Evolutionary conservation across 352 stramenopile species (phyloP), one percentile per base, ranked within the genome.

Genomic region (Aphanomyces euteiches): DNA sequence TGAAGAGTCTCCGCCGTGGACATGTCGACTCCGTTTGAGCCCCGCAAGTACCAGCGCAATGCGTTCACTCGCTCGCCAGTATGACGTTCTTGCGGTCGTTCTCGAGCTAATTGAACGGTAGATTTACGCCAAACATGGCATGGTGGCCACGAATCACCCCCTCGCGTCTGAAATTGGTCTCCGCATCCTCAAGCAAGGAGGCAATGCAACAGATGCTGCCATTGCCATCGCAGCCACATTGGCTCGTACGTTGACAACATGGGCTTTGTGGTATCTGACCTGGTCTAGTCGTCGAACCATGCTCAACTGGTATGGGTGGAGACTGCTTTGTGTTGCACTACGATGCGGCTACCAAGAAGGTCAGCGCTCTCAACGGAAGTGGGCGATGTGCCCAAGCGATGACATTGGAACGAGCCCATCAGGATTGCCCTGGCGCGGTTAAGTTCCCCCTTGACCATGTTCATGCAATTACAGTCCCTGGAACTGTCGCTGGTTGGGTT

Each of bases 311-410:
- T 60, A 90, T 92, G 53, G 91, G 79, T 38, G 91, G 91, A 38
- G 96, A 99, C 82, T 97, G 93, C 80, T 99, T 99, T 77, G 78
- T 96, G 73, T 87, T 99, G 38, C 98, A 92, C 78, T 99, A 95
- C 74, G 84, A 98, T 74, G 86, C 88, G 19, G 74, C 77, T 19
- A 92, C 74, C 10, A 89, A 89, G 64, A 76, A 88, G 45, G 93
- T 99, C 34, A 78, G 75, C 13, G 88, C 82, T 2, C 79, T 99
- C 56, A 98, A 98, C 75, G 96, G 95, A 37, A 98, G 88, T 68
- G 96, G 96, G 36, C 81, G 81, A 63, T 93, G 84, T 72, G 84
- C 95, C 15, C 74, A 75, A 13, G 79, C 75, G 47, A 79, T 98
- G 17, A 97, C 84, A 37, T 73, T 96, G 4, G 85, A 97, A 21